Percentiles rank a stretch among this genome's conserved stretches.
Conservation (phyloP, 495 filamentous ascomycete species). For the Annulohypoxylon moriforme region DNA sequence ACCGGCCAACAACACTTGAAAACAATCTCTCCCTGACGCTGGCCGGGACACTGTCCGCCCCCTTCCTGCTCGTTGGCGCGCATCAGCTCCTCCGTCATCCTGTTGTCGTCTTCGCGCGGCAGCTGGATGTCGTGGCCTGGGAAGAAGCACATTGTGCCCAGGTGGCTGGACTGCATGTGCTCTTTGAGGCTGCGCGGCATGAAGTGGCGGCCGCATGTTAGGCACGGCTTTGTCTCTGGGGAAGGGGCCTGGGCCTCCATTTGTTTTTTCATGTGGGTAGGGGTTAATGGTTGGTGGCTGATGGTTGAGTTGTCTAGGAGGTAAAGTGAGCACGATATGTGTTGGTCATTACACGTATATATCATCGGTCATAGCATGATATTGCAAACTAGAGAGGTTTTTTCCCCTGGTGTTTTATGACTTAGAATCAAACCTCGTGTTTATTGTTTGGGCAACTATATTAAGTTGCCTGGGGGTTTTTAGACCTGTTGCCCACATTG, state of each 20-base stretch:
- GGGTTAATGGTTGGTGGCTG: too few relatives aligned
- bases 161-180: neutral
- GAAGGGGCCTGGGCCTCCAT: neutral
- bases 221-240: neutral
- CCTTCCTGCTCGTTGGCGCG: neutral
- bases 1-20: too few relatives aligned
- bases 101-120: neutral
- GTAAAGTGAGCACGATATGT: neutral
- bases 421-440: neutral
- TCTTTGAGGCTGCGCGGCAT: neutral
- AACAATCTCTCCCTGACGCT: too few relatives aligned
- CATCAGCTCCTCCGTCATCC: neutral
- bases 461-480: too few relatives aligned
- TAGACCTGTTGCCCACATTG: neutral
- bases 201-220: neutral
- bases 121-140: neutral
- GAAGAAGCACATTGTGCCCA: slow-evolving; percentile 10
- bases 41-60: too few relatives aligned
- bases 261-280: neutral
- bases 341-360: neutral
- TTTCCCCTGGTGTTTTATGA: neutral
- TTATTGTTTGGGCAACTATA: neutral
- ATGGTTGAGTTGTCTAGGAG: neutral
- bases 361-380: neutral
- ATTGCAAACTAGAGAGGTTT: neutral